Conservation (phyloP, 768 basidiomycete genomes). For the Auriculariales sp. region DNA sequence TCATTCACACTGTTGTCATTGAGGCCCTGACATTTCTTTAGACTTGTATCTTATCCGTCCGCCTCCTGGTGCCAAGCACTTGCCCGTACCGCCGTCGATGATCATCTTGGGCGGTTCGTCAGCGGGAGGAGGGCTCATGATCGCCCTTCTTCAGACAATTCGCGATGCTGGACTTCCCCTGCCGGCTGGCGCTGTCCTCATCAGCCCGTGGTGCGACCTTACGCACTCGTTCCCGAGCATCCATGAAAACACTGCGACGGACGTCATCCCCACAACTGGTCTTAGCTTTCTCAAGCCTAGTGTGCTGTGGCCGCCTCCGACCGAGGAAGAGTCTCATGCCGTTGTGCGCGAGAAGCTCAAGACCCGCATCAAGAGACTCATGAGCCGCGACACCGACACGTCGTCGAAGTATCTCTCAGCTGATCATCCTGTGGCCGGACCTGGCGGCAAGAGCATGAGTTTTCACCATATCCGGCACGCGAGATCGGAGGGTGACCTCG, state of each 20-base stretch:
- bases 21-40: conserved; percentile 13
- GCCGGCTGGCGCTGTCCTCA: conserved; percentile 78
- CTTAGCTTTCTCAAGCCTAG: conserved; percentile 7
- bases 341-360: not conserved
- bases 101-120: conserved; percentile 86
- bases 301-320: conserved; percentile 7
- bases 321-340: not conserved
- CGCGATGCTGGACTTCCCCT: conserved; percentile 70
- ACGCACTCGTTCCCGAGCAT: conserved; percentile 91
- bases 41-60: conserved; percentile 85
- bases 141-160: conserved; percentile 61
- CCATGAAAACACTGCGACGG: conserved; percentile 71
- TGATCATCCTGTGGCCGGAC: too few species aligned
- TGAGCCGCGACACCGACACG: not conserved
- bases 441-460: too few species aligned
- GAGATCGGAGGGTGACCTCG: not conserved
- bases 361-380: not conserved
- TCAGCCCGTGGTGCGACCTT: conserved; percentile 92
- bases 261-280: conserved; percentile 4
- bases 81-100: conserved; percentile 62
- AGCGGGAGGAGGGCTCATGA: conserved; percentile 76
- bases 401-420: not conserved
- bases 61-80: conserved; percentile 62
- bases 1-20: conserved; percentile 1
- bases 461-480: too few species aligned